A percentile compares a stretch with the other conserved stretches of the same genome.
phyloP scores from a whole-genome alignment of 164 flowering plant species.

The Cinnamomum micranthum region DNA sequence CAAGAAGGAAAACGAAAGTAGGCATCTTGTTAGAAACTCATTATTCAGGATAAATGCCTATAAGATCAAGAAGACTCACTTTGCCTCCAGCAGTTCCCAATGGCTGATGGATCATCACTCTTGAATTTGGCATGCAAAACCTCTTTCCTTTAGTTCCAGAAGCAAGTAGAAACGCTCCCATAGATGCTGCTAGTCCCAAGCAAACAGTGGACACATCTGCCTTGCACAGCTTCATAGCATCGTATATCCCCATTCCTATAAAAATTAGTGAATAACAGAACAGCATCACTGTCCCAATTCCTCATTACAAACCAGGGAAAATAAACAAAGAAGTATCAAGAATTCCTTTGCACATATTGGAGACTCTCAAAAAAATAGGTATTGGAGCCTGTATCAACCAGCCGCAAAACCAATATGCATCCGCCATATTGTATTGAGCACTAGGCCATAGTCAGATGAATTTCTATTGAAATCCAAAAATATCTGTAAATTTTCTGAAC shows the following conservation, averaged over 20 bases:
- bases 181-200: slow-evolving; percentile 93
- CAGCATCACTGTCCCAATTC: neutral
- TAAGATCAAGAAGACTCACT: slow-evolving; percentile 33
- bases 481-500: no score
- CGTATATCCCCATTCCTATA: slow-evolving; percentile 97
- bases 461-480: no score
- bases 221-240: slow-evolving; percentile 93
- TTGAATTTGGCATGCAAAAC: slow-evolving; percentile 90
- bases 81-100: slow-evolving; percentile 73
- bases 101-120: slow-evolving; percentile 96
- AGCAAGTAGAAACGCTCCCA: slow-evolving; percentile 95
- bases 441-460: no score
- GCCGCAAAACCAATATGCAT: no score
- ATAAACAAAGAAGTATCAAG: neutral
- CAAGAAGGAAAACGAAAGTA: neutral
- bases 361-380: no score
- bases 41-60: neutral
- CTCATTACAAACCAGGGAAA: neutral
- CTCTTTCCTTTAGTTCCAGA: slow-evolving; percentile 93
- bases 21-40: neutral
- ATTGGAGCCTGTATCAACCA: no score
- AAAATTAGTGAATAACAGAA: slow-evolving; percentile 15
- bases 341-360: neutral
- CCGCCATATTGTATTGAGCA: no score
- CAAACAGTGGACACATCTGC: slow-evolving; percentile 94